A percentile compares a stretch with the other conserved stretches of the same genome.
Evolutionary conservation across 164 flowering plant genomes (phyloP).

Genomic region (Sedum album): DNA sequence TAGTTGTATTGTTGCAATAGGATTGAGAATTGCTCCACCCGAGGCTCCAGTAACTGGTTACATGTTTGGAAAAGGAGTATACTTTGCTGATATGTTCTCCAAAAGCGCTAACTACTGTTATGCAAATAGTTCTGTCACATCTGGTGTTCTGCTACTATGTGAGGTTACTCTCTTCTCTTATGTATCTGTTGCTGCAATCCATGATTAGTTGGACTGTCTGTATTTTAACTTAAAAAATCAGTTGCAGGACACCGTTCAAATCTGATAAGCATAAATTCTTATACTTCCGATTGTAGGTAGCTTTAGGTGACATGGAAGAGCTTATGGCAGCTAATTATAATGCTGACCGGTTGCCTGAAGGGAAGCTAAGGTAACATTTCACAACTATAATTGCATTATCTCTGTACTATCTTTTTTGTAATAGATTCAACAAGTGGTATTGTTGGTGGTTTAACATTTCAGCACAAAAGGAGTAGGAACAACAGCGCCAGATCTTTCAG

Average conservation of each 20-base stretch:
- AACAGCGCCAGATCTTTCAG: conserved; percentile 59
- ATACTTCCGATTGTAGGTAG: conserved; percentile 46
- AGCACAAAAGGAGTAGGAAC: conserved; percentile 91
- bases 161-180: conserved; percentile 43
- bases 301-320: conserved; percentile 88
- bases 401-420: not conserved
- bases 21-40: conserved; percentile 90
- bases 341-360: conserved; percentile 73
- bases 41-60: conserved; percentile 95
- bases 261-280: not conserved
- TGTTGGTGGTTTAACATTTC: conserved; percentile 18
- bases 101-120: conserved; percentile 95
- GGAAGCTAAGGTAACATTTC: conserved; percentile 61
- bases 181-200: not conserved
- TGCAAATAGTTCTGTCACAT: conserved; percentile 27
- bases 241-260: not conserved
- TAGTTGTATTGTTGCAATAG: conserved; percentile 21
- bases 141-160: conserved; percentile 85
- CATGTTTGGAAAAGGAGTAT: conserved; percentile 97
- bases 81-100: conserved; percentile 98
- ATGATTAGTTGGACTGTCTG: not conserved
- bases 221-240: no score
- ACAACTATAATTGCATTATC: not conserved
- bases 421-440: not conserved
- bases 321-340: conserved; percentile 44